Base-by-base conservation (phyloP, 495 filamentous ascomycete genomes). In the Glarea lozoyensis region DNA sequence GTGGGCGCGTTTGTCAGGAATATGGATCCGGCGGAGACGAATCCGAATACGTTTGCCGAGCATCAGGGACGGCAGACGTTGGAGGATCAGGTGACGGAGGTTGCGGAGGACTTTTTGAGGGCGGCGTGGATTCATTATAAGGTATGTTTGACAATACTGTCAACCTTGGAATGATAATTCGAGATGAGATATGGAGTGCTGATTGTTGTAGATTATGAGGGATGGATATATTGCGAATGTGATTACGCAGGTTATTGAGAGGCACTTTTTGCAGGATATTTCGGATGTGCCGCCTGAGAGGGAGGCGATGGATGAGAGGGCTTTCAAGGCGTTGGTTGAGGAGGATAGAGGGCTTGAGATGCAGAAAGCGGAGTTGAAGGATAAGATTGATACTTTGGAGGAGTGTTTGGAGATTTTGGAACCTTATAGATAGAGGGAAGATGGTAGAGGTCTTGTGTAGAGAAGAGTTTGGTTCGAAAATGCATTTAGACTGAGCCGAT, bases 211-310 rank as follows among this genome's bases (percentile, higher is more conserved):
- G 31, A 7, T 34, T 34, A 34, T 34, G 31, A 34, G 31, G 17
- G 31, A 63, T 45, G 49, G 45, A 12, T 65, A 62, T 36, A 60
- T 61, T 35, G 43, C 58, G 2, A 66, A 65, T 52, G 48, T 55
- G 32, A 62, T 65, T 35, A 61, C 60, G 0, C 63, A 66, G 37
- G 62, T 66, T 0, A 49, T 60, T 6, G 62, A 66, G 43, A 50
- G 62, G 2, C 60, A 66, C 31, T 47, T 65, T 3, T 48, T 66
- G 4, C 25, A n/a, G 25, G n/a, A 29, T 7, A 7, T 29, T 7
- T 7, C 7, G 7, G 25, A 29, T 7, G n/a, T 29, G 7, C 7
- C 25, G 7, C 25, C 25, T 29, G n/a, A 29, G 7, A n/a, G n/a
- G 7, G 7, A n/a, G n/a, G n/a, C 7, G n/a, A 29, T 29, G 7